Evolutionary conservation across 495 filamentous ascomycete genomes (phyloP).

Genomic region (Acidomyces sp.): DNA sequence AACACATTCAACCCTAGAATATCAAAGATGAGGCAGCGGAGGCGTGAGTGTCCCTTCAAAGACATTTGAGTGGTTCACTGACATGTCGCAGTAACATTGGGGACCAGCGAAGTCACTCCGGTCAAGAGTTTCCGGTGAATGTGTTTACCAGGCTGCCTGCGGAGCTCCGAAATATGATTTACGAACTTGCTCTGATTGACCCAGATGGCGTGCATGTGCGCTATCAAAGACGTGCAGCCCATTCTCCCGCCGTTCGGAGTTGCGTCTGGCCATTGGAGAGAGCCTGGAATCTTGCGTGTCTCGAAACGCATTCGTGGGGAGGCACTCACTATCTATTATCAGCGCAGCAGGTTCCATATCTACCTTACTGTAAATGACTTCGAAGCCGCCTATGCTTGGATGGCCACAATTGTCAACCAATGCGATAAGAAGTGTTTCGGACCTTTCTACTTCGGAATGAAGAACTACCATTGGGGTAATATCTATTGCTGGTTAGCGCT

Average conservation of each 20-base stretch:
- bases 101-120: background rate
- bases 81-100: background rate
- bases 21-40: no score
- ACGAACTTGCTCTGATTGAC: conserved; percentile 1
- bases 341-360: background rate
- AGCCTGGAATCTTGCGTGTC: conserved; percentile 2
- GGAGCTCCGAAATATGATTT: conserved; percentile 7
- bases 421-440: background rate
- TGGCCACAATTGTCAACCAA: background rate
- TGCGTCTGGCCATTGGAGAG: background rate
- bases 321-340: background rate
- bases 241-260: background rate
- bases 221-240: background rate
- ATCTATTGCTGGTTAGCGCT: background rate
- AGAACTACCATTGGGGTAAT: background rate
- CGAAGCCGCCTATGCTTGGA: background rate
- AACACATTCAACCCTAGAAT: no score
- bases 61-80: background rate
- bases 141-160: conserved; percentile 4
- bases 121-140: background rate
- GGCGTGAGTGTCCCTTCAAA: background rate
- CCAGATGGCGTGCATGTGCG: background rate
- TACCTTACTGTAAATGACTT: background rate
- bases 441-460: background rate
- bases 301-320: conserved; percentile 2